Evolutionary conservation across 2,329 filamentous ascomycete species (phyloP), one percentile per base, ranked within the genome.

Genomic region (Mollisiaceae sp.): DNA sequence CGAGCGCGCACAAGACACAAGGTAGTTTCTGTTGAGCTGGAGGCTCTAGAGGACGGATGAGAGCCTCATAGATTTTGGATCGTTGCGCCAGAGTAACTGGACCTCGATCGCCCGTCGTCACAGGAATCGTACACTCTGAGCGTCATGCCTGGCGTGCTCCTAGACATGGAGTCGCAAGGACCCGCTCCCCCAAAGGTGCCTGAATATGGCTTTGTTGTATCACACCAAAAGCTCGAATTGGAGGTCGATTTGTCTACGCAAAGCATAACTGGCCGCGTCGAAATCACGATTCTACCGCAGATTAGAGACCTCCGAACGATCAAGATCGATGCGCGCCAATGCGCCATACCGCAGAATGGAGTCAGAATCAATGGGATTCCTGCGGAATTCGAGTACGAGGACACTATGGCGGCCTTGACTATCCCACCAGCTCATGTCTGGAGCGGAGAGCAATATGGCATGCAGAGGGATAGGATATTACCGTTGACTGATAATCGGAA

Each of bases 151-250:
- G 72, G 70, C 56, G 58, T 72, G 59, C 64, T 72, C 27, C 64
- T 70, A 54, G 69, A 69, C 11, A 70, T 69, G 67, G 72, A 74
- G 20, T 54, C 58, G 32, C 65, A 52, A 22, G 65, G 32, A n/a
- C 57, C 43, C 18, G 41, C 47, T 18, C 59, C 39, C 24, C 55
- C 36, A 22, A 62, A 66, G 55, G 62, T 58, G 35, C 63, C 65
- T 8, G 65, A 65, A 35, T 63, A 69, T 64, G 75, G 73, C 32
- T 84, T 81, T 67, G 75, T 84, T 47, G 81, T 98, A 65, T 84
- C 92, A 62, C 90, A 93, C 79, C 94, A 98, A 79, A 91, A 92
- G 77, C 89, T 99, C 59, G 90, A 93, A 73, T 83, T 99, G 66
- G 94, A 98, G 73, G 83, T 99, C 75, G 91, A 97, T 79, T 96